phyloP scores from a whole-genome alignment of 106 monocot species.

The Dioscorea zingiberensis region DNA sequence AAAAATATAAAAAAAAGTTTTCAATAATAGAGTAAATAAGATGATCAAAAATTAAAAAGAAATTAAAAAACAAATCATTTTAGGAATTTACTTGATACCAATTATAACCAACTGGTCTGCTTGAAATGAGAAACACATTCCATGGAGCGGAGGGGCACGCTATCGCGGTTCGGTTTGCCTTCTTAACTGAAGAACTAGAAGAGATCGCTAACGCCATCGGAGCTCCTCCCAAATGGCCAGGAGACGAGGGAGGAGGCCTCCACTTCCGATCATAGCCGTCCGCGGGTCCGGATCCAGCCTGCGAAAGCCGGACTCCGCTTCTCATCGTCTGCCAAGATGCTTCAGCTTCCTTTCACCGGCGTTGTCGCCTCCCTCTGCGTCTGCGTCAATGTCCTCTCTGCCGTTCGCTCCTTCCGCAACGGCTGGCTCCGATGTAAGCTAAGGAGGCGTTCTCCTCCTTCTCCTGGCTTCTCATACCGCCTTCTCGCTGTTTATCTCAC shows the following conservation, averaged over 20 bases:
- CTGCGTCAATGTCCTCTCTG: slow-evolving; percentile 70
- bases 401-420: slow-evolving; percentile 54
- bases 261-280: slow-evolving; percentile 3
- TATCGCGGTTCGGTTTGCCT: too few species aligned
- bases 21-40: too few species aligned
- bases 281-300: slow-evolving; percentile 5
- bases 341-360: slow-evolving; percentile 78
- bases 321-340: slow-evolving; percentile 73
- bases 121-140: too few species aligned
- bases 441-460: neutral
- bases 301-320: slow-evolving; percentile 57
- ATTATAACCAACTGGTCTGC: too few species aligned
- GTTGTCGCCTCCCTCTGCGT: slow-evolving; percentile 65
- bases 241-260: slow-evolving; percentile 5
- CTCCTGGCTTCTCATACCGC: too few species aligned
- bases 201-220: too few species aligned
- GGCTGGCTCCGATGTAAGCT: slow-evolving; percentile 52
- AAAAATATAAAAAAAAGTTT: too few species aligned
- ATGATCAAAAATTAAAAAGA: too few species aligned
- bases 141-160: too few species aligned
- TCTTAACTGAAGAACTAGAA: too few species aligned
- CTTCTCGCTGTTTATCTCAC: neutral
- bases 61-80: too few species aligned
- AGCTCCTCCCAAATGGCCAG: slow-evolving; percentile 3
- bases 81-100: too few species aligned